Percentiles rank a stretch among this genome's conserved stretches.
These are phyloP conservation scores for Penicillium sp. DNA, from an alignment of 2,329 filamentous ascomycete genomes.

Conservation along the genomic window DNA sequence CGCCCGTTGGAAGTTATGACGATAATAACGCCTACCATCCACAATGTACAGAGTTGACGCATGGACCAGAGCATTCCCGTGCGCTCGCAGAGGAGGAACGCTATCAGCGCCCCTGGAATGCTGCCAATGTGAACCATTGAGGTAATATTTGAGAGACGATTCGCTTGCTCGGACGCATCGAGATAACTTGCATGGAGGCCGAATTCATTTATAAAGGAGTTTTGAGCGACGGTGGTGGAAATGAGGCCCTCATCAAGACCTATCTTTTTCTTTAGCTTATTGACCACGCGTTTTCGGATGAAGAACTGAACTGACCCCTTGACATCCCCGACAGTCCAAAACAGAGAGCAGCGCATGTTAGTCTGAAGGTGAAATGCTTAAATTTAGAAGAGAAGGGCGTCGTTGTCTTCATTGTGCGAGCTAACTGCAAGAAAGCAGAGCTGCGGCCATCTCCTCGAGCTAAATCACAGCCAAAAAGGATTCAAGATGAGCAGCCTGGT, in stretches of 20 bases:
- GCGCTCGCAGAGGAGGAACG: constrained; percentile 32
- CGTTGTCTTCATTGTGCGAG: neutral
- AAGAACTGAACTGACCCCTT: constrained; percentile 11
- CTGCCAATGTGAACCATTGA: constrained; percentile 47
- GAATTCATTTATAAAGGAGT: constrained; percentile 23
- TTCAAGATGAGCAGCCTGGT: neutral
- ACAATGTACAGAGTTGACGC: constrained; percentile 25
- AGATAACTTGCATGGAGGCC: constrained; percentile 11
- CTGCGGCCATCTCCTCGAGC: neutral
- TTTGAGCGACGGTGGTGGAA: constrained; percentile 24
- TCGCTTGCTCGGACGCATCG: constrained; percentile 29
- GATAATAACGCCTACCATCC: constrained; percentile 33
- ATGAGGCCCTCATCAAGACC: constrained; percentile 29
- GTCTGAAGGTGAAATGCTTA: constrained; percentile 6
- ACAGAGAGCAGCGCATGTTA: constrained; percentile 17
- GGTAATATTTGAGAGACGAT: constrained; percentile 42
- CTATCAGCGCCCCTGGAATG: constrained; percentile 40
- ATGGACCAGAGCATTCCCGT: constrained; percentile 33
- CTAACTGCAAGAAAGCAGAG: neutral
- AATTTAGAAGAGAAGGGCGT: neutral
- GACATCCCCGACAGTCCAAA: constrained; percentile 21
- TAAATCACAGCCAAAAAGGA: neutral
- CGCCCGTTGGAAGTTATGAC: constrained; percentile 38
- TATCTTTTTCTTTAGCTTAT: neutral
- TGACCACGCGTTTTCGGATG: neutral